These are phyloP conservation scores for Camellia sinensis DNA, from an alignment of 148 eudicot species.

Conservation along the genomic window DNA sequence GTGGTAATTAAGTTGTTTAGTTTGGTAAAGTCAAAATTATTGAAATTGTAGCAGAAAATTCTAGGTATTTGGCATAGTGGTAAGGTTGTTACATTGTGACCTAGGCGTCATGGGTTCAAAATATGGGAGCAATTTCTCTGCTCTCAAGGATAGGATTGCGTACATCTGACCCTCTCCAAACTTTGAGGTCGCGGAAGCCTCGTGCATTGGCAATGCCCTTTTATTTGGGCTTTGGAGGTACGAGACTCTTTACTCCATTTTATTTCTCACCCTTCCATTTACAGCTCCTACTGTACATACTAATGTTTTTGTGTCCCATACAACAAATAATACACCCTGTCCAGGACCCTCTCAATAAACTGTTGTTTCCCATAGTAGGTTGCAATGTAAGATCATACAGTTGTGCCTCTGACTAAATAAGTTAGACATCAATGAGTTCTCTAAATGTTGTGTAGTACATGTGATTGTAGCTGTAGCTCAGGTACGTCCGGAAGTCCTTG, in stretches of 20 bases:
- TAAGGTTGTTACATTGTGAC: too few species aligned
- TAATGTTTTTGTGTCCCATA: background rate
- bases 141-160: too few species aligned
- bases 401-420: background rate
- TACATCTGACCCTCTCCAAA: too few species aligned
- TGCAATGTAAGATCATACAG: background rate
- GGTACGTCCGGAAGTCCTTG: conserved; percentile 23
- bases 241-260: background rate
- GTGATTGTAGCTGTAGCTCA: conserved; percentile 8
- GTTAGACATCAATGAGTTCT: conserved; percentile 4
- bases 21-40: background rate
- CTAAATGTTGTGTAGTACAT: background rate
- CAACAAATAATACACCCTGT: conserved; percentile 20
- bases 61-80: background rate
- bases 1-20: background rate
- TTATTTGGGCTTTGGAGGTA: background rate
- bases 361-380: background rate
- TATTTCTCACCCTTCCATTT: background rate
- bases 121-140: too few species aligned
- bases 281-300: background rate
- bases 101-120: too few species aligned
- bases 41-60: background rate
- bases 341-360: conserved; percentile 15
- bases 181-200: too few species aligned
- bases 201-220: too few species aligned